Evolutionary conservation across 2,329 filamentous ascomycete genomes (phyloP), one percentile per base, ranked within the genome.

Genomic region (Colletotrichum tamarilloi): DNA sequence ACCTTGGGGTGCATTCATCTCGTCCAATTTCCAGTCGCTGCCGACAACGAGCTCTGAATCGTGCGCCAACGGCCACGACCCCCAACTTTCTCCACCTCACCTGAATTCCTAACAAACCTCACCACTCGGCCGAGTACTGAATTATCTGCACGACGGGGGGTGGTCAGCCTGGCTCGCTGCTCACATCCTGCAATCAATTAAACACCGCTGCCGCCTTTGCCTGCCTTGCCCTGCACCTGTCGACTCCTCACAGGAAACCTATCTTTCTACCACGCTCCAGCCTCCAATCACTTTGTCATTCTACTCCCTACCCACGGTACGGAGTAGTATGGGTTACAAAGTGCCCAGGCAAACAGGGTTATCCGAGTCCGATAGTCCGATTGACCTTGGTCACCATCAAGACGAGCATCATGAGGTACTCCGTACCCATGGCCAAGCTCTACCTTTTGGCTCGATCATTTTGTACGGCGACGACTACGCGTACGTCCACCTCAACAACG

Each of bases 101-200:
- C 71, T 73, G 71, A 73, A 73, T 73, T 73, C 71, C 71, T 73
- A 73, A 73, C 71, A 73, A 49, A 57, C 69, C 65, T 72, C 60
- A 62, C 62, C 71, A 73, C 62, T 73, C 71, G 71, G 71, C 67
- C 71, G 71, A 73, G 71, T 73, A 70, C 71, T 73, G 71, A 71
- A 73, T 71, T 73, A 73, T 66, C 60, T 71, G 55, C 71, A 62
- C 3, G 49, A 65, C 60, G 24, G 62, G 70, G 71, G 56, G 32
- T 32, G 28, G 59, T 46, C 42, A 63, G 62, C 67, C 66, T 56
- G 70, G 35, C 56, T 64, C 70, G 38, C 60, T 67, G 35, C 56
- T 64, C 70, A 52, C 60, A 65, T 65, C 67, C 70, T 73, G 67
- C 49, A 60, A 65, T 70, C 67, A 73, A 70, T 60, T 49, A 70